Conservation (phyloP, 345 rosid genomes). For the Raphanus sativus region DNA sequence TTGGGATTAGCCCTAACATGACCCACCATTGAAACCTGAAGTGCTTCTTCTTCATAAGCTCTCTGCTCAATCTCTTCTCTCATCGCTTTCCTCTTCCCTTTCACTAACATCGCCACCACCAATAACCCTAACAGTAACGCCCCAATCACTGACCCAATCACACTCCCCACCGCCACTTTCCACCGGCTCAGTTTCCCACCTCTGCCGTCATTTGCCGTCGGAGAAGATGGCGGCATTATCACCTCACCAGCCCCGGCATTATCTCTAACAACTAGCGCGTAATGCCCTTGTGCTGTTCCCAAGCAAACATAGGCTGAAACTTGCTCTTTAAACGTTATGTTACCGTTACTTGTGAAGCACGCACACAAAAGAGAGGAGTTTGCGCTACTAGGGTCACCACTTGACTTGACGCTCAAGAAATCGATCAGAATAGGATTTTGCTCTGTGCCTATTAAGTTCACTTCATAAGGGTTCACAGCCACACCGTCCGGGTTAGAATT, state of each 20-base stretch:
- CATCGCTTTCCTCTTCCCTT: slow-evolving; percentile 46
- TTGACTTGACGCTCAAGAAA: slow-evolving; percentile 24
- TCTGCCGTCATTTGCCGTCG: slow-evolving; percentile 12
- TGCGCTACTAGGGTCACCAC: neutral
- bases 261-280: slow-evolving; percentile 28
- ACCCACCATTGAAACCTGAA: slow-evolving; percentile 47
- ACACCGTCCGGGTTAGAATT: slow-evolving; percentile 43
- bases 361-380: slow-evolving; percentile 40
- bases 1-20: slow-evolving; percentile 41
- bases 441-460: slow-evolving; percentile 23
- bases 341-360: slow-evolving; percentile 41
- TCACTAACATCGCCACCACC: slow-evolving; percentile 43
- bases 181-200: slow-evolving; percentile 36
- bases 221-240: slow-evolving; percentile 14
- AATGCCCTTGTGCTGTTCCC: slow-evolving; percentile 39
- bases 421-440: slow-evolving; percentile 35
- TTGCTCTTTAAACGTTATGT: slow-evolving; percentile 30
- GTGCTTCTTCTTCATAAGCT: slow-evolving; percentile 48
- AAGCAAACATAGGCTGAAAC: slow-evolving; percentile 35
- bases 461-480: slow-evolving; percentile 38
- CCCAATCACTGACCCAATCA: slow-evolving; percentile 38
- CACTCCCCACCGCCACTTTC: slow-evolving; percentile 44
- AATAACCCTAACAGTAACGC: slow-evolving; percentile 37
- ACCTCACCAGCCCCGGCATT: neutral
- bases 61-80: slow-evolving; percentile 41